phyloP scores from a whole-genome alignment of 2,329 filamentous ascomycete species.

The Ophiostoma quercus region DNA sequence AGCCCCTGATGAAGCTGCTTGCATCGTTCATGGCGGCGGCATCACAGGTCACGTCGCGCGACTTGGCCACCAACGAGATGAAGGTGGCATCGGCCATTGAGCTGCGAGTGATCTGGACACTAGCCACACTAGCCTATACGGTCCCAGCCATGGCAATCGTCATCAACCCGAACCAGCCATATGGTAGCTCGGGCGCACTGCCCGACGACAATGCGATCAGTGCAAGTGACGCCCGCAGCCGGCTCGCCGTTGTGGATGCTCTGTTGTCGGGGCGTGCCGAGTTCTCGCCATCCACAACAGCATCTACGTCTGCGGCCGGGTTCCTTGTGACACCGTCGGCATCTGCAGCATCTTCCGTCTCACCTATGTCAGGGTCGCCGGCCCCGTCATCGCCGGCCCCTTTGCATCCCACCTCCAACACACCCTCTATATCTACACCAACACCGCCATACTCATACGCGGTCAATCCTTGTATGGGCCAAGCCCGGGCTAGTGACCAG shows the following conservation, averaged over 20 bases:
- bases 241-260: conserved; percentile 70
- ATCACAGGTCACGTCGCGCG: conserved; percentile 45
- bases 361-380: not conserved
- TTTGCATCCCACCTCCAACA: conserved; percentile 37
- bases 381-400: not conserved
- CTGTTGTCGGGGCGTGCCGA: conserved; percentile 60
- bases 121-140: conserved; percentile 48
- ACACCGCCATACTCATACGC: not conserved
- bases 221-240: conserved; percentile 58
- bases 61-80: conserved; percentile 46
- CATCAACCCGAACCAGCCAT: conserved; percentile 5
- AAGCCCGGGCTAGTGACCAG: conserved; percentile 47
- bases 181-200: conserved; percentile 28
- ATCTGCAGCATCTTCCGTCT: not conserved
- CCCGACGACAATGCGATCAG: conserved; percentile 56
- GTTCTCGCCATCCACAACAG: conserved; percentile 8
- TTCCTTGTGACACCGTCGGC: not conserved
- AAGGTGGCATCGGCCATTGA: conserved; percentile 51
- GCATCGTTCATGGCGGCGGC: conserved; percentile 57
- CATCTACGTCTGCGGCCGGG: not conserved
- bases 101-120: conserved; percentile 55
- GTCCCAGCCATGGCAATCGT: conserved; percentile 35
- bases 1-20: conserved; percentile 60
- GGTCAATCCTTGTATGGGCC: conserved; percentile 50
- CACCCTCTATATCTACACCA: not conserved